Evolutionary conservation across 495 filamentous ascomycete genomes (phyloP).

Genomic region (Haplographium delicatum): DNA sequence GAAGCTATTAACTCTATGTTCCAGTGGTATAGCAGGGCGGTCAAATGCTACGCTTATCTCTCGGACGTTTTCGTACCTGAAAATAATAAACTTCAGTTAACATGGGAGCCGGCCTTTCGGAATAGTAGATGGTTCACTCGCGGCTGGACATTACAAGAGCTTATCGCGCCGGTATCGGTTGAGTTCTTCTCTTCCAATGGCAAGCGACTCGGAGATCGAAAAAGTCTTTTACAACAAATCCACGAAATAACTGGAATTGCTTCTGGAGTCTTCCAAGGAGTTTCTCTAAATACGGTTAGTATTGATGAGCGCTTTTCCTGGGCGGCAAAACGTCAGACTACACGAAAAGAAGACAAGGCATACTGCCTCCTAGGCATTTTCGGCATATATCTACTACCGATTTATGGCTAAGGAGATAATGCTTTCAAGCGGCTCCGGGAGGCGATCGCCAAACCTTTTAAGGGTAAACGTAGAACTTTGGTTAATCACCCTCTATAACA

Average conservation of each 20-base stretch:
- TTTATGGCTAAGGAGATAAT: too few species aligned
- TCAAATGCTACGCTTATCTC: too few species aligned
- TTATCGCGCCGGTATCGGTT: background rate
- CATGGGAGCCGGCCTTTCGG: too few species aligned
- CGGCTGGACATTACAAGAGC: too few species aligned
- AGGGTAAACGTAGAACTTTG: background rate
- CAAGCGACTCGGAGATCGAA: background rate
- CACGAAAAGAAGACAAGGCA: background rate
- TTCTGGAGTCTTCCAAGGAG: background rate
- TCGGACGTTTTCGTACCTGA: too few species aligned
- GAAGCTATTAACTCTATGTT: too few species aligned
- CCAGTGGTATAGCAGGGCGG: too few species aligned
- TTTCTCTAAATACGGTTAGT: background rate
- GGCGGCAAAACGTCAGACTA: background rate
- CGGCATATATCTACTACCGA: background rate
- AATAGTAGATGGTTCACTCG: too few species aligned
- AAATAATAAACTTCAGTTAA: too few species aligned
- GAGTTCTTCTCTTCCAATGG: background rate
- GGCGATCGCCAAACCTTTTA: background rate
- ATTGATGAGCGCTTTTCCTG: background rate
- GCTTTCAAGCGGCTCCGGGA: background rate
- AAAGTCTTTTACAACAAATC: background rate
- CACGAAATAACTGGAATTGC: background rate
- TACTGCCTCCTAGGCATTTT: background rate
- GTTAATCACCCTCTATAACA: background rate